Base-by-base conservation (phyloP, 2,329 filamentous ascomycete species). In the Talaromyces verruculosus region DNA sequence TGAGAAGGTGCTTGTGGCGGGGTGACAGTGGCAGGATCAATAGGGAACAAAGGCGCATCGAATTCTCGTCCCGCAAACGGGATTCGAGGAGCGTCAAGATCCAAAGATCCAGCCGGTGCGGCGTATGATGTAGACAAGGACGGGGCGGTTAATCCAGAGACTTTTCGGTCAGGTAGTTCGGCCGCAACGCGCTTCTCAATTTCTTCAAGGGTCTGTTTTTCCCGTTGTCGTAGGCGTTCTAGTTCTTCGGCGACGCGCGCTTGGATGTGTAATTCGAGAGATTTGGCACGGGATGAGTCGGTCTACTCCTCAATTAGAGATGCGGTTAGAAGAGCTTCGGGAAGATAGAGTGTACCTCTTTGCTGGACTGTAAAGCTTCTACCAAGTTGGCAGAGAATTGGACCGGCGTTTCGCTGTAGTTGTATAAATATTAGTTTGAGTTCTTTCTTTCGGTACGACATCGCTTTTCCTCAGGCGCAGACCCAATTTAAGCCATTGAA, bases 261-360 rank as follows among this genome's bases (percentile, higher is more conserved):
- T 83, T 97, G 93, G 78, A 97, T 89, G 73, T 94, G 90, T 69
- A 95, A 88, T 82, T 98, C 94, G 78, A 92, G 83, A 75, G 89
- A 84, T 81, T 91, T 91, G 73, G 90, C 86, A 76, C 94, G 93
- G 70, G 92, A 93, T 67, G 89, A 88, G 82, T 98, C 93, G 80
- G 91, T 94, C 94, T 98, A 76, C 67, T 35, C 61, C n/a, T 30
- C 37, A 3, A 25, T 61, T 47, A 47, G 41, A 25, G 19, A 33
- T 19, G 43, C 3, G 8, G n/a, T 2, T 41, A 1, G 8, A 8
- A 17, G 10, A 8, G 15, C 11, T 10, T 41, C 15, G 19, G 25
- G 25, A 4, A 10, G 30, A 53, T 11, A 15, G 30, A 15, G 8
- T n/a, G 74, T 85, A 97, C 93, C 88, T 97, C 93, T 72, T 90